Evolutionary conservation across 179 eudicot genomes (phyloP), one percentile per base, ranked within the genome.

Genomic region (Spinacia oleracea): DNA sequence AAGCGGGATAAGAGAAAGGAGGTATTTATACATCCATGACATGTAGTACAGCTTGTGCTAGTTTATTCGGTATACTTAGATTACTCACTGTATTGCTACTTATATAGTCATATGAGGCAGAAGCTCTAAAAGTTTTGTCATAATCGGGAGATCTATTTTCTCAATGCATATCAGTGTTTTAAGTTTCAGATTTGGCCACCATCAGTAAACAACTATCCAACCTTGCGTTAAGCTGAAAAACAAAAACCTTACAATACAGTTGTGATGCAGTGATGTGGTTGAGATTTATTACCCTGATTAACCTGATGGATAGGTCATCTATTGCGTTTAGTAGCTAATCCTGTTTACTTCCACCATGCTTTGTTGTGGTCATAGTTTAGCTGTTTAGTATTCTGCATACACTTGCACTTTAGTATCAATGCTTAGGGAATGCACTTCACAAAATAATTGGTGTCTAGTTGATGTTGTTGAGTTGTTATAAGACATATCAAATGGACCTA

Each of bases 1-100:
- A 95, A 91, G 83, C 95, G 98, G 35, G 94, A 87, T 73, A 85
- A 87, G 86, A 89, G 86, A 75, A 93, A 88, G 81, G 97, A 91
- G 97, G 94, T 95, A 85, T 42, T 35, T 21, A 58, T 64, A 29
- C 32, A 34, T 10, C 1, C 51, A 8, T 73, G 71, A 76, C 23
- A 32, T 46, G 67, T 68, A 23, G 20, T 51, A 18, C 62, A 21
- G 70, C 6, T 21, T 74, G 23, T 45, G 43, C 42, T 7, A 12
- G 1, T n/a, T 51, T 43, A 7, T 48, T 72, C 16, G 45, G 69
- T n/a, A 23, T 75, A n/a, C 43, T n/a, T n/a, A n/a, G n/a, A n/a
- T n/a, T n/a, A n/a, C n/a, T 59, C 42, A 40, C 6, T 72, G 16
- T 71, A 11, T 34, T 60, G 76, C 72, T 62, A 76, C 15, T 48